phyloP scores from a whole-genome alignment of 164 flowering plant genomes.

The Magnolia kwangsiensis region DNA sequence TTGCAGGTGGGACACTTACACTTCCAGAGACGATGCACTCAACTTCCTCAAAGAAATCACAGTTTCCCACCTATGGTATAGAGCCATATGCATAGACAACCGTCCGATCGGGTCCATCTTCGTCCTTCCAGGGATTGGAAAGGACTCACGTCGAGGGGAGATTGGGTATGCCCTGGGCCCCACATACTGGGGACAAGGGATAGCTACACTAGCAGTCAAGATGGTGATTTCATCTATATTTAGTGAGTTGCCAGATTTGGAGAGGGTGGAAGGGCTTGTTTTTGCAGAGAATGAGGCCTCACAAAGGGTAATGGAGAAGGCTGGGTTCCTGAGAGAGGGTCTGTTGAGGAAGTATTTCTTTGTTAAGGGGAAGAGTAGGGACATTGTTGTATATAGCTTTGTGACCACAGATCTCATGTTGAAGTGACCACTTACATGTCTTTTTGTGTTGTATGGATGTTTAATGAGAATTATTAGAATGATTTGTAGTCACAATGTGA shows the following conservation, averaged over 20 bases:
- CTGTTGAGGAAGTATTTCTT: conserved; percentile 33
- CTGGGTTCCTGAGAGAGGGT: conserved; percentile 42
- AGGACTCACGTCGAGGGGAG: conserved; percentile 25
- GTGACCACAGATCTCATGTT: neutral
- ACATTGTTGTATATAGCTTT: conserved; percentile 26
- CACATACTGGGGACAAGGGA: conserved; percentile 34
- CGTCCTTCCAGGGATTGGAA: conserved; percentile 21
- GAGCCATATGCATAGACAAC: conserved; percentile 38
- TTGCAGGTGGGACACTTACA: conserved; percentile 13
- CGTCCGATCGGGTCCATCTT: conserved; percentile 35
- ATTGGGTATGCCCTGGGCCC: conserved; percentile 32
- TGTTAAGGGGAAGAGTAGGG: conserved; percentile 28
- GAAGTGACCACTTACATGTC: no score
- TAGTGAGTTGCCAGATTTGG: conserved; percentile 25
- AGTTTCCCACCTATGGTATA: conserved; percentile 29
- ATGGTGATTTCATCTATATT: conserved; percentile 30
- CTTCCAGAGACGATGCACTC: conserved; percentile 29
- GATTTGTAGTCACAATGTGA: no score
- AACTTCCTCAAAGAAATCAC: conserved; percentile 15
- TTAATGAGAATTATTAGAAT: no score
- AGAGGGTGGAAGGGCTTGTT: conserved; percentile 36
- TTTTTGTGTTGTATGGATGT: no score
- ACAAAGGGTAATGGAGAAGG: conserved; percentile 47
- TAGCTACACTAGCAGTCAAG: conserved; percentile 33
- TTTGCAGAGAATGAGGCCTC: conserved; percentile 32